phyloP scores from a whole-genome alignment of 2,329 filamentous ascomycete genomes.

The Scedosporium minutisporum region DNA sequence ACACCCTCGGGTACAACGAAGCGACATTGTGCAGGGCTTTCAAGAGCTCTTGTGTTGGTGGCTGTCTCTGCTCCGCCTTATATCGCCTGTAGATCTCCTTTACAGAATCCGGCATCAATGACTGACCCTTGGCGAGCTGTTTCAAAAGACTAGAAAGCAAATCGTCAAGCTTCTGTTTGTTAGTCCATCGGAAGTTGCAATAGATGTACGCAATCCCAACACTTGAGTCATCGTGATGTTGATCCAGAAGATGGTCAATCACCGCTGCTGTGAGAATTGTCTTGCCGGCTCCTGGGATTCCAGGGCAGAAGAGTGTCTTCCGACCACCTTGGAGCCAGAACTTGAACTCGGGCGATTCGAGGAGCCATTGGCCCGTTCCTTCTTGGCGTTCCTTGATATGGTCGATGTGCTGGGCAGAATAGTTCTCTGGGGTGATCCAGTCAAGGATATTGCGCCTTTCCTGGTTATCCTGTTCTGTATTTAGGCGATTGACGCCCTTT shows the following conservation, averaged over 20 bases:
- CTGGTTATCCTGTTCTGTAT: not conserved
- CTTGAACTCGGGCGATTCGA: conserved; percentile 23
- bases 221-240: conserved; percentile 4
- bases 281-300: conserved; percentile 26
- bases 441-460: conserved; percentile 15
- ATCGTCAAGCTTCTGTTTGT: conserved; percentile 14
- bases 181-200: conserved; percentile 18
- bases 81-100: conserved; percentile 4
- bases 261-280: conserved; percentile 14
- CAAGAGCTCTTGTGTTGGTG: conserved; percentile 4
- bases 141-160: conserved; percentile 21
- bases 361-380: conserved; percentile 32
- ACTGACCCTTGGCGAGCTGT: conserved; percentile 17
- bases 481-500: not conserved
- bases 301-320: conserved; percentile 27
- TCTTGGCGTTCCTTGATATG: conserved; percentile 19
- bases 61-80: not conserved
- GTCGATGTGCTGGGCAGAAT: conserved; percentile 26
- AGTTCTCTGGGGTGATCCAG: conserved; percentile 29
- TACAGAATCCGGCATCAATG: not conserved
- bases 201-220: conserved; percentile 22
- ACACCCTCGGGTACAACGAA: rapidly evolving
- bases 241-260: conserved; percentile 8
- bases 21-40: not conserved
- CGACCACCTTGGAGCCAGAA: conserved; percentile 15